These are phyloP conservation scores for Annona cherimola DNA, from an alignment of 164 flowering plant species.

Conservation along the genomic window DNA sequence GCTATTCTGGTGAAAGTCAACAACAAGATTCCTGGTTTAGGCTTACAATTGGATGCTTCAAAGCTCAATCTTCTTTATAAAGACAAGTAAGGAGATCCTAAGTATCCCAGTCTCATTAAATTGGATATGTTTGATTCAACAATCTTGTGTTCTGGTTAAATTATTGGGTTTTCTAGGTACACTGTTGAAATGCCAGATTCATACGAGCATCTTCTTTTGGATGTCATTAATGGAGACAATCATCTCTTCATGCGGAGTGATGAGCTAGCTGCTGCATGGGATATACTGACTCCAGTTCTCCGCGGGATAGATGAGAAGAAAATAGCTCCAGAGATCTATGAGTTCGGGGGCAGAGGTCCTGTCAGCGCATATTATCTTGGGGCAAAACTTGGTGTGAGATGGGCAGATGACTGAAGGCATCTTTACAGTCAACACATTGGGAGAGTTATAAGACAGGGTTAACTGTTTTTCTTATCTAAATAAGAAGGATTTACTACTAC, in stretches of 20 bases:
- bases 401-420: conserved; percentile 31
- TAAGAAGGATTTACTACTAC: neutral
- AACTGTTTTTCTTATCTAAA: neutral
- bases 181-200: conserved; percentile 58
- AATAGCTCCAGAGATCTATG: conserved; percentile 49
- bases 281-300: conserved; percentile 46
- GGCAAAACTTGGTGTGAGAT: conserved; percentile 39
- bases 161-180: conserved; percentile 31
- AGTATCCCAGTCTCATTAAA: neutral
- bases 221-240: conserved; percentile 59
- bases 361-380: conserved; percentile 35
- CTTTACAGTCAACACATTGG: neutral
- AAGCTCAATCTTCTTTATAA: conserved; percentile 57
- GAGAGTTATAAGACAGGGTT: neutral
- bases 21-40: conserved; percentile 61
- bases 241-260: conserved; percentile 64
- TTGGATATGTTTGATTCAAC: neutral
- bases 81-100: conserved; percentile 35
- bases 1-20: conserved; percentile 62
- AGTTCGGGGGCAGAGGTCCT: conserved; percentile 41
- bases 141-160: neutral
- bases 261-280: conserved; percentile 62
- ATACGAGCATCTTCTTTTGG: conserved; percentile 63
- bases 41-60: conserved; percentile 52
- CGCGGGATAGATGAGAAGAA: conserved; percentile 42